Evolutionary conservation across 306 rosid genomes (phyloP), one percentile per base, ranked within the genome.

Genomic region (Prunus kanzakura): DNA sequence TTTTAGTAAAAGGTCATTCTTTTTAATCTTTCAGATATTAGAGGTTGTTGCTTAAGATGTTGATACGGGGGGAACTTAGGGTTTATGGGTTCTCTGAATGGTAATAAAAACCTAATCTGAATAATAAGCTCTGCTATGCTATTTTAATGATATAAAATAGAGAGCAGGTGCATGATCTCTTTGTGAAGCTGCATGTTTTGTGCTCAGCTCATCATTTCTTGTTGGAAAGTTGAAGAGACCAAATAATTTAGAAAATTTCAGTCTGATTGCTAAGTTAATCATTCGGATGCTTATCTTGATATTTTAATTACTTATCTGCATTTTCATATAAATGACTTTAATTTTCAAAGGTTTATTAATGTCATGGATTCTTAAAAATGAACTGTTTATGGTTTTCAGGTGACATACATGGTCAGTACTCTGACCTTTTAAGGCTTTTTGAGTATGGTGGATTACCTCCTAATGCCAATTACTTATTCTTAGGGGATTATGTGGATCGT

Each of bases 401-500:
- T 52, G 98, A 94, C 73, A 80, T 94, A 78, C 98, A 94, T 70
- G 98, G 98, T 46, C 98, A 94, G 75, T 94, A 94, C 80, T 90
- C 93, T 19, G 98, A 94, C 85, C 98, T 94, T 52, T 81, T 94
- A 45, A 84, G 98, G 94, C 95, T 94, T 74, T 94, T 94, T 32
- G 98, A 94, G 87, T 86, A 91, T 14, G 98, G 98, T 35, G 97
- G 98, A 80, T 84, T 94, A 25, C 98, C 98, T 75, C 98, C 98
- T 16, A 82, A 86, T 71, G 88, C 97, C 73, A 94, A 94, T 86
- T 94, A 94, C 87, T 85, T 94, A 63, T 94, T 94, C 84, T 84
- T 94, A 86, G 98, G 98, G 67, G 98, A 94, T 84, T 94, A 94
- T 76, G 98, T 94, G 73, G 97, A 94, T 78, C 91, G 98, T 54